Evolutionary conservation across 768 basidiomycete species (phyloP).

Genomic region (Lanmaoa rubissima): DNA sequence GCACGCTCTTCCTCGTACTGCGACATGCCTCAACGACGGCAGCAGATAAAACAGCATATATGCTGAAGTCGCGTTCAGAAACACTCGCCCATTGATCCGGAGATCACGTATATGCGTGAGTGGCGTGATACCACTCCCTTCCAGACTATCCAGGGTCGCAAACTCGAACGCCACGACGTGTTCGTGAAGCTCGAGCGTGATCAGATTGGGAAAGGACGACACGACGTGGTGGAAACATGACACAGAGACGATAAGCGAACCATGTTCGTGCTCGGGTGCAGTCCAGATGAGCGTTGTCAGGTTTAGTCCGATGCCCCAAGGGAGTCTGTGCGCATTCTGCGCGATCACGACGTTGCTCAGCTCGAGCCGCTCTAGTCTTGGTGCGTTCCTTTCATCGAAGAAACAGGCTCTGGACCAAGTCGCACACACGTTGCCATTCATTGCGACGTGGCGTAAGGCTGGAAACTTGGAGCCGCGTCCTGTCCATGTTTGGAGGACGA

Average conservation of each 20-base stretch:
- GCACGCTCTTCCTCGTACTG: conserved; percentile 14
- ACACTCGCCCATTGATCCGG: conserved; percentile 9
- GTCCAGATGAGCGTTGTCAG: conserved; percentile 26
- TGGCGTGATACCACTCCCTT: background rate
- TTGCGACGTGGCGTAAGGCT: conserved; percentile 1
- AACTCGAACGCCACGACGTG: conserved; percentile 13
- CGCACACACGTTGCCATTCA: conserved; percentile 17
- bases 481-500: conserved; percentile 20
- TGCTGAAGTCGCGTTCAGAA: conserved; percentile 12
- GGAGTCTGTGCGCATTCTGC: background rate
- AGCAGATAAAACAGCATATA: conserved; percentile 17
- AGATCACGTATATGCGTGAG: conserved; percentile 13
- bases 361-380: conserved; percentile 13
- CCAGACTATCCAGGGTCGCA: conserved; percentile 1
- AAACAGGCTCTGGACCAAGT: conserved; percentile 20
- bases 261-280: conserved; percentile 5
- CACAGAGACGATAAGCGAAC: conserved; percentile 15
- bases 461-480: conserved; percentile 13
- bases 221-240: conserved; percentile 17
- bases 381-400: conserved; percentile 19
- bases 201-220: conserved; percentile 21
- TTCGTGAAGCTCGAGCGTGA: conserved; percentile 18
- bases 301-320: conserved; percentile 13
- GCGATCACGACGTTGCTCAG: conserved; percentile 20
- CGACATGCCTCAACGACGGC: conserved; percentile 8